These are phyloP conservation scores for Zasmidium angulare DNA, from an alignment of 2,329 filamentous ascomycete genomes.

Conservation along the genomic window DNA sequence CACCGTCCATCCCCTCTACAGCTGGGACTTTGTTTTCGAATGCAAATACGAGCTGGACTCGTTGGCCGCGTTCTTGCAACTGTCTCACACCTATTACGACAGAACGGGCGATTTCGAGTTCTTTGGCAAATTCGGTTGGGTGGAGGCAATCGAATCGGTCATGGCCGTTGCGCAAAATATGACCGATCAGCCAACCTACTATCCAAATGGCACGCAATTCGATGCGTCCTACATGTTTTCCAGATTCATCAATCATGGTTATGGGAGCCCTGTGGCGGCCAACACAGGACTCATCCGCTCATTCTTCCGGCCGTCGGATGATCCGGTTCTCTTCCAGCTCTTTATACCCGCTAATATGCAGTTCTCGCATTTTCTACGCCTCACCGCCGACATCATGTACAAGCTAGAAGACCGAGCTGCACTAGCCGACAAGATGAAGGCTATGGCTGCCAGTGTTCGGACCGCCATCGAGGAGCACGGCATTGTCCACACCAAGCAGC, in stretches of 20 bases:
- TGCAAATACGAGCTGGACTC: constrained; percentile 55
- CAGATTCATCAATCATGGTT: constrained; percentile 38
- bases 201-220: constrained; percentile 13
- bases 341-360: constrained; percentile 62
- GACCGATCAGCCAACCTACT: constrained; percentile 15
- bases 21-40: constrained; percentile 47
- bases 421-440: constrained; percentile 14
- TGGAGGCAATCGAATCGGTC: constrained; percentile 13
- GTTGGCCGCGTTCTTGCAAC: constrained; percentile 49
- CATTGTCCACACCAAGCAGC: constrained; percentile 37
- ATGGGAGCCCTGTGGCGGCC: constrained; percentile 46
- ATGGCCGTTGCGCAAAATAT: constrained; percentile 16
- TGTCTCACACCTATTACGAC: constrained; percentile 48
- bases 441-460: constrained; percentile 8
- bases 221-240: constrained; percentile 11
- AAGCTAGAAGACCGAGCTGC: constrained; percentile 24
- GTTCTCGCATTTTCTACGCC: constrained; percentile 63
- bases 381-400: constrained; percentile 46
- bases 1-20: constrained; percentile 41
- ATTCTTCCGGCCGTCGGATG: constrained; percentile 50
- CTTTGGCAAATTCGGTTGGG: constrained; percentile 19
- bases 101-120: constrained; percentile 36
- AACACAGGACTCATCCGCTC: constrained; percentile 49
- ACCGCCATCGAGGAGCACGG: constrained; percentile 31
- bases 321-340: constrained; percentile 47